These are phyloP conservation scores for Mycena chlorophos DNA, from an alignment of 768 basidiomycete species.

Conservation along the genomic window DNA sequence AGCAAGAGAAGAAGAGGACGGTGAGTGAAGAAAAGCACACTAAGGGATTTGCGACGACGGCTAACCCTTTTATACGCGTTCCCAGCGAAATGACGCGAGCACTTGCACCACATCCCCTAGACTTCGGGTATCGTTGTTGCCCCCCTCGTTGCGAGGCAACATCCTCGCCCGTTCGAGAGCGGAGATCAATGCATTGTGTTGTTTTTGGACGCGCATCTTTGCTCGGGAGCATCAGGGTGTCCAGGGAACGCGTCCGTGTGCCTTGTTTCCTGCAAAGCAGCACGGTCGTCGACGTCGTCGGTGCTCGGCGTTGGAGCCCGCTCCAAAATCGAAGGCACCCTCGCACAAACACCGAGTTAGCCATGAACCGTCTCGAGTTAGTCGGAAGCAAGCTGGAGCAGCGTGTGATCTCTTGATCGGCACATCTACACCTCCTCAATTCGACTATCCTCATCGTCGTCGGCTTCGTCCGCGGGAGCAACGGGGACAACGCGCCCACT, in stretches of 20 bases:
- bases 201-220: too few relatives aligned
- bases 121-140: background rate
- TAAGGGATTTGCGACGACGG: background rate
- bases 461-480: conserved; percentile 26
- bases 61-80: background rate
- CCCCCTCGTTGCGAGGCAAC: conserved; percentile 6
- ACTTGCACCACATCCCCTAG: conserved; percentile 4
- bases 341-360: too few relatives aligned
- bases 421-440: conserved; percentile 79
- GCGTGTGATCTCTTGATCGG: too few relatives aligned
- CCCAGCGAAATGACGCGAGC: background rate
- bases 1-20: conserved; percentile 18
- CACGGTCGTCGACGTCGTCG: too few relatives aligned
- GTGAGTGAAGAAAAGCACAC: conserved; percentile 16
- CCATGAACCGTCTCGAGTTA: too few relatives aligned
- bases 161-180: background rate
- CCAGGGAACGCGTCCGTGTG: too few relatives aligned
- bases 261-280: too few relatives aligned
- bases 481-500: conserved; percentile 25
- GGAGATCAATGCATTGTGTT: conserved; percentile 1
- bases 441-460: conserved; percentile 64
- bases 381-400: too few relatives aligned
- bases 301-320: too few relatives aligned
- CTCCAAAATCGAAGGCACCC: too few relatives aligned
- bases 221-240: too few relatives aligned